phyloP scores from a whole-genome alignment of 148 eudicot genomes.

The Camellia japonica region DNA sequence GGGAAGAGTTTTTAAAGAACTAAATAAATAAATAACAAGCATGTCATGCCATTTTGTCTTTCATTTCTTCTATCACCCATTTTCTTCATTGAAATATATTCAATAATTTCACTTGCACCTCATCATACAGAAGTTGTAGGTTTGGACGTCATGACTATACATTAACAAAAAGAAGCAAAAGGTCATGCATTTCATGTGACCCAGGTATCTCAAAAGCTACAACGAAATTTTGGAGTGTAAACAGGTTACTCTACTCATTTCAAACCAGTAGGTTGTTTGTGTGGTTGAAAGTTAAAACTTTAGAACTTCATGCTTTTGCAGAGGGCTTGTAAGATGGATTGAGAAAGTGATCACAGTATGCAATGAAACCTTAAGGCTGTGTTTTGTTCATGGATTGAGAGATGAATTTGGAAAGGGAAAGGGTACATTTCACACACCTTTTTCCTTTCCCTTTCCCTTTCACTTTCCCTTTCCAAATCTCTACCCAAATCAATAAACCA shows the following conservation, averaged over 20 bases:
- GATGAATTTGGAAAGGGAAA: too few species aligned
- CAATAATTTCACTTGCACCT: background rate
- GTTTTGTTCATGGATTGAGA: too few species aligned
- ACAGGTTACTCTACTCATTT: background rate
- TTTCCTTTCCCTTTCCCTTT: too few species aligned
- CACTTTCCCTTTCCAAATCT: too few species aligned
- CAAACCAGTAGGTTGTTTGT: background rate
- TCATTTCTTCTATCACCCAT: background rate
- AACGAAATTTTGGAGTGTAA: background rate
- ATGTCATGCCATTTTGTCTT: background rate
- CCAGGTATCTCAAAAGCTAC: background rate
- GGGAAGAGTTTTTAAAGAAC: background rate
- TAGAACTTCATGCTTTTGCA: too few species aligned
- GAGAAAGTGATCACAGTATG: too few species aligned
- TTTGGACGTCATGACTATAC: background rate
- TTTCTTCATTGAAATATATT: background rate
- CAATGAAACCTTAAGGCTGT: too few species aligned
- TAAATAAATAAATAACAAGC: background rate
- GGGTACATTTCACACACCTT: too few species aligned
- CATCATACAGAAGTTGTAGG: background rate
- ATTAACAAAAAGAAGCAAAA: background rate
- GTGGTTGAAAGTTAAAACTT: too few species aligned
- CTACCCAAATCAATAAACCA: too few species aligned
- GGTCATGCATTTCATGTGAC: background rate
- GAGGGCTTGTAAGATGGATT: too few species aligned